Evolutionary conservation across 2,329 filamentous ascomycete genomes (phyloP), one percentile per base, ranked within the genome.

Genomic region (Xylaria digitata): DNA sequence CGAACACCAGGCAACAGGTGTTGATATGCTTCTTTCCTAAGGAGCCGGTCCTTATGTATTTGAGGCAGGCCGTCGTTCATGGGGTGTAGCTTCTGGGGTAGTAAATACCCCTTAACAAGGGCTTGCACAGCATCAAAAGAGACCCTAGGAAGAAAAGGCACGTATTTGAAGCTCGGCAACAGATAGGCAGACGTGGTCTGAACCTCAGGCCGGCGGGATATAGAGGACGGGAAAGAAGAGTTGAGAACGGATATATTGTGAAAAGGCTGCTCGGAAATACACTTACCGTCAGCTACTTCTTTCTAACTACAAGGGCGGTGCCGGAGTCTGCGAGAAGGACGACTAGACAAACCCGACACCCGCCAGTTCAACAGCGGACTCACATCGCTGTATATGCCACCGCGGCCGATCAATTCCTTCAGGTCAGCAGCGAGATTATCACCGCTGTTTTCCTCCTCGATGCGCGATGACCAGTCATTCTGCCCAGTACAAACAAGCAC

Each of bases 401-500:
- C 88, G 7, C 89, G 83, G 2, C 90, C 90, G 69, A 93, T 80
- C 42, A 92, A 76, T 72, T 87, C 85, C 77, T 92, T 95, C 65
- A 97, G 78, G 62, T 92, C 89, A 43, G 90, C 88, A 6, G 90
- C 89, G 19, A 94, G 78, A 71, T 90, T 90, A 71, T 89, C 85
- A 17, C 82, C 87, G 74, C 80, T 85, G 72, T 90, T 87, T 66
- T 96, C 93, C 52, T 97, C 90, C 77, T 97, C 94, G 69, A 97
- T 96, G 64, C 88, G 87, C 75, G 91, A 94, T 32, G 85, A 83
- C 94, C 94, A 97, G 80, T 97, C 92, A 34, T 85, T 81, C 67
- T 89, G 87, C 4, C 93, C 94, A 0, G 94, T 97, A 69, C 91
- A 94, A 15, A 97, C 84, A 9, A 98, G 80, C 3, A 97, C 86